Conservation (phyloP, 495 filamentous ascomycete genomes). For the Penicillium roqueforti region DNA sequence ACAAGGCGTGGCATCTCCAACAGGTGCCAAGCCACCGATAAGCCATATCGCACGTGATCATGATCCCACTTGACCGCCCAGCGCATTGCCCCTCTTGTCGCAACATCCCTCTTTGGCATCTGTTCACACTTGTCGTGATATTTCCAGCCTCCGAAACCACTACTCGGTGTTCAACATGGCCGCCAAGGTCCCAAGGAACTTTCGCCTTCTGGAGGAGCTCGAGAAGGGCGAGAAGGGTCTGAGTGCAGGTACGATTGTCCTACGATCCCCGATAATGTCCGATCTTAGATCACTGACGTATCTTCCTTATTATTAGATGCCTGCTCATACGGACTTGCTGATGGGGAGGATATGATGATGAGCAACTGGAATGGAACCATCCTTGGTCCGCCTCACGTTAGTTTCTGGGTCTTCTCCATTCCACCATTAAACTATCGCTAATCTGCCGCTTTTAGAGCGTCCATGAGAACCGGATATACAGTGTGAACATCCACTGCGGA, state of each 20-base stretch:
- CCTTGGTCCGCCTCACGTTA: slow-evolving; percentile 90
- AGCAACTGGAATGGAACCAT: slow-evolving; percentile 98
- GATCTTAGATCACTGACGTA: slow-evolving; percentile 8
- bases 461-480: slow-evolving; percentile 98
- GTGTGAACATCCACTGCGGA: slow-evolving; percentile 94
- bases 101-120: slow-evolving; percentile 9
- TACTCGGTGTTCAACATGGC: slow-evolving; percentile 47
- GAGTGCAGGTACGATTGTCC: slow-evolving; percentile 65
- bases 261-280: slow-evolving; percentile 2
- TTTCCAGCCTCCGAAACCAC: neutral
- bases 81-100: slow-evolving; percentile 25
- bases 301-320: slow-evolving; percentile 59
- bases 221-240: slow-evolving; percentile 98
- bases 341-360: slow-evolving; percentile 95
- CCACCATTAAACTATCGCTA: slow-evolving; percentile 6
- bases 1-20: slow-evolving; percentile 30
- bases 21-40: slow-evolving; percentile 33
- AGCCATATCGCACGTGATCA: slow-evolving; percentile 35
- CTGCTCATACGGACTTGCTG: slow-evolving; percentile 92
- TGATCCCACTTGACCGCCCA: slow-evolving; percentile 1
- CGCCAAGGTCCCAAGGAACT: slow-evolving; percentile 91
- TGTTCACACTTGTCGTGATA: slow-evolving; percentile 1
- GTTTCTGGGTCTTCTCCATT: slow-evolving; percentile 25
- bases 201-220: slow-evolving; percentile 91
- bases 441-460: slow-evolving; percentile 59